phyloP scores from a whole-genome alignment of 1,139 yeast genomes.

The Suhomyces chickasaworum region DNA sequence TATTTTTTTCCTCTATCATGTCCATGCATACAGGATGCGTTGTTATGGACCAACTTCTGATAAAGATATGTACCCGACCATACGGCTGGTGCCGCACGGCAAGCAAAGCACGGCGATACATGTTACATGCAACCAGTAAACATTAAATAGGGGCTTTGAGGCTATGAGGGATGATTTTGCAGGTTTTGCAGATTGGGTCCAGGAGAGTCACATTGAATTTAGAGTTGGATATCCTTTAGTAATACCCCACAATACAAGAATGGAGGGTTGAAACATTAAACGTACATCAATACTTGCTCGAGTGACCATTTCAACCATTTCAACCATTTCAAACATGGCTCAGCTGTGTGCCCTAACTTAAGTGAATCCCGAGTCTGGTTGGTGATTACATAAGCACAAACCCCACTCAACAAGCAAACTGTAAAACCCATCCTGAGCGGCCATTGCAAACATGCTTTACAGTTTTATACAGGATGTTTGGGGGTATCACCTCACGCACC shows the following conservation, averaged over 20 bases:
- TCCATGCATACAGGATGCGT: neutral
- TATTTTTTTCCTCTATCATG: neutral
- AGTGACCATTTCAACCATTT: neutral
- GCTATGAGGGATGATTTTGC: neutral
- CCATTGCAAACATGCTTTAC: neutral
- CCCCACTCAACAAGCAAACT: neutral
- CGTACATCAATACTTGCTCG: too few species aligned
- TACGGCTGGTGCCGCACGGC: constrained; percentile 6
- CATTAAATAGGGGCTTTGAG: neutral
- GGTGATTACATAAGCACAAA: neutral
- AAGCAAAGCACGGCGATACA: neutral
- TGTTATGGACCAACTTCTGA: neutral
- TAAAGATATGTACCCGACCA: neutral
- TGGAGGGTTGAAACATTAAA: too few species aligned
- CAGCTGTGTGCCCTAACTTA: neutral
- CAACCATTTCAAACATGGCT: too few species aligned
- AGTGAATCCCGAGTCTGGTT: neutral
- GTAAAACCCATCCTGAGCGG: neutral
- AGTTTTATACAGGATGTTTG: neutral
- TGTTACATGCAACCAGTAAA: constrained; percentile 1
- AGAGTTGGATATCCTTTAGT: too few species aligned
- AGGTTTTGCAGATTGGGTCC: neutral
- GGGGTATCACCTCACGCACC: neutral
- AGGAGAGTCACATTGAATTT: too few species aligned
- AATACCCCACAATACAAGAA: too few species aligned